Percentiles rank a stretch among this genome's conserved stretches.
These are phyloP conservation scores for Podospora fimiseda DNA, from an alignment of 495 filamentous ascomycete genomes.

Conservation along the genomic window DNA sequence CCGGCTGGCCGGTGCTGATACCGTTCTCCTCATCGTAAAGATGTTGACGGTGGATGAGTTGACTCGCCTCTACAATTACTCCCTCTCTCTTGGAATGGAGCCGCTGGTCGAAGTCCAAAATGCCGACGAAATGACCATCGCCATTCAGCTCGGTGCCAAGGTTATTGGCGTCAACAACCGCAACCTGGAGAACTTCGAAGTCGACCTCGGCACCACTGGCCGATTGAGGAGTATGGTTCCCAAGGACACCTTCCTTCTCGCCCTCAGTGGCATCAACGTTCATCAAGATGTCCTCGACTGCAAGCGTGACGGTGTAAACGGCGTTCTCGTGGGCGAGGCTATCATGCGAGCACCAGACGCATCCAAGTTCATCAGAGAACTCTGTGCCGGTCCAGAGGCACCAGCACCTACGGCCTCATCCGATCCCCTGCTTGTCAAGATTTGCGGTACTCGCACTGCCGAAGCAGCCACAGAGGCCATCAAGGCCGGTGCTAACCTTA, in stretches of 20 bases:
- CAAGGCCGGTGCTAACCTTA: conserved; percentile 80
- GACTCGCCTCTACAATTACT: conserved; percentile 77
- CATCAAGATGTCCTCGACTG: conserved; percentile 88
- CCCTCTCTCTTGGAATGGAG: conserved; percentile 89
- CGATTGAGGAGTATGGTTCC: conserved; percentile 81
- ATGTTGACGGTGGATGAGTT: conserved; percentile 81
- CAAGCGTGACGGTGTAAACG: conserved; percentile 80
- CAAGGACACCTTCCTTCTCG: conserved; percentile 81
- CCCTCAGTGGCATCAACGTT: conserved; percentile 87
- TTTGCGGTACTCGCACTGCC: conserved; percentile 85
- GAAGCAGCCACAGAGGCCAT: conserved; percentile 77
- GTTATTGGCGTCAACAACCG: conserved; percentile 98
- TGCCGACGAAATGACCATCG: conserved; percentile 82
- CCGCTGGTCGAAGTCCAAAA: conserved; percentile 96
- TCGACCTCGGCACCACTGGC: conserved; percentile 91
- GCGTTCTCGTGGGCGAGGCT: conserved; percentile 90
- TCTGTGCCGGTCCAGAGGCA: conserved; percentile 56
- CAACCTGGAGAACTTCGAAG: conserved; percentile 91
- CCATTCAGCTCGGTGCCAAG: conserved; percentile 79
- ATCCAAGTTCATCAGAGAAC: conserved; percentile 64
- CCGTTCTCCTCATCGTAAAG: conserved; percentile 93
- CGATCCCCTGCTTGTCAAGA: conserved; percentile 68
- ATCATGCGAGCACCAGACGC: conserved; percentile 88
- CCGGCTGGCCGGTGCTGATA: conserved; percentile 87
- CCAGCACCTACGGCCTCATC: conserved; percentile 22